phyloP scores from a whole-genome alignment of 306 rosid genomes.

The Oxytropis ochrocephala region DNA sequence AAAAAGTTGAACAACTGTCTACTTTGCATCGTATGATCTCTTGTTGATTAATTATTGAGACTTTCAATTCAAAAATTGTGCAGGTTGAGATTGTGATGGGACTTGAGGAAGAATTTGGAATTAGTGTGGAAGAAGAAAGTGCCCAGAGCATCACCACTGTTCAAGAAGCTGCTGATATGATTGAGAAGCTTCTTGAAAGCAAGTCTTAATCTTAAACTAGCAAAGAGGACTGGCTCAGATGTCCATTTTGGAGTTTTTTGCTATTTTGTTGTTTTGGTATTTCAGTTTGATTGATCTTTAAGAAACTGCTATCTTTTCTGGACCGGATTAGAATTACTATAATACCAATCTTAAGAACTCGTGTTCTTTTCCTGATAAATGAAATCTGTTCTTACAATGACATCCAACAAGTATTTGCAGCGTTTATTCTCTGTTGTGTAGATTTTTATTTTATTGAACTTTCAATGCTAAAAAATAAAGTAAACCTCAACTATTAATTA shows the following conservation, averaged over 20 bases:
- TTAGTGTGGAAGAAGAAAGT: conserved; percentile 73
- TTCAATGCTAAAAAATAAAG: no score
- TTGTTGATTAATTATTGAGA: background rate
- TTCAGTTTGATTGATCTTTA: conserved; percentile 16
- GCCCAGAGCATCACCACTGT: conserved; percentile 88
- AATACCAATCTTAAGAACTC: conserved; percentile 11
- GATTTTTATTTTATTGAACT: no score
- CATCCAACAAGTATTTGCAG: background rate
- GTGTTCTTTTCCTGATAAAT: background rate
- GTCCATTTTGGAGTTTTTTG: conserved; percentile 13
- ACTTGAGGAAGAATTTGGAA: conserved; percentile 82
- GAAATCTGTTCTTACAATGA: background rate
- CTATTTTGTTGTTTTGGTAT: background rate
- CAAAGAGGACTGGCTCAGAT: background rate
- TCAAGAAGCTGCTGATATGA: conserved; percentile 92
- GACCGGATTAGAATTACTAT: background rate
- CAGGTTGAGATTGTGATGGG: conserved; percentile 99
- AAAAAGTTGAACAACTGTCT: background rate
- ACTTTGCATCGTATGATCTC: no score
- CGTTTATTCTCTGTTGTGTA: background rate
- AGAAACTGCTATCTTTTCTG: conserved; percentile 19
- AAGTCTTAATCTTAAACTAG: conserved; percentile 40
- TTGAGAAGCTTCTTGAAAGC: conserved; percentile 54
- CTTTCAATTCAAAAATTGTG: background rate
- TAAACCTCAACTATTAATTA: no score